phyloP scores from a whole-genome alignment of 139 green algal genomes.

The Marvania coccoides region DNA sequence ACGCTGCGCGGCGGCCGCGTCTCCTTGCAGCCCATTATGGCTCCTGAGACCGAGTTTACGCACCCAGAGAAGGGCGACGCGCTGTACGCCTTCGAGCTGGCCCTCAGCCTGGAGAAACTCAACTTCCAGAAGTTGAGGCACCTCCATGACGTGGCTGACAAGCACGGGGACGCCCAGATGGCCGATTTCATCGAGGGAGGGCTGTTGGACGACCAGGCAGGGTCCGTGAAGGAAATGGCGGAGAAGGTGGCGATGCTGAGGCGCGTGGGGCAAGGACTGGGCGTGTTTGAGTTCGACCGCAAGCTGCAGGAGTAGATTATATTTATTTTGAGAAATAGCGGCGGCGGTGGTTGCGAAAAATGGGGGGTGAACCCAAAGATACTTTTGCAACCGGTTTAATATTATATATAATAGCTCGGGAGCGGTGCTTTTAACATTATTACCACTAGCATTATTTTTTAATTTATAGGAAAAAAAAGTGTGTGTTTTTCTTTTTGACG shows the following conservation, averaged over 20 bases:
- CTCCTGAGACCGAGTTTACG: slow-evolving; percentile 76
- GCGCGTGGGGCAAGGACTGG: slow-evolving; percentile 81
- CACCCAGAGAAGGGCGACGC: slow-evolving; percentile 72
- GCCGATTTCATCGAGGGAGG: slow-evolving; percentile 83
- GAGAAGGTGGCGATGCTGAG: slow-evolving; percentile 82
- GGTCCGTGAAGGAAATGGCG: slow-evolving; percentile 74
- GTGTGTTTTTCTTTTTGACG: no score
- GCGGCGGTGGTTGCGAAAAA: no score
- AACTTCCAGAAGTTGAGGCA: slow-evolving; percentile 78
- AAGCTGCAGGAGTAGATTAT: slow-evolving; percentile 3
- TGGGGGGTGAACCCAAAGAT: no score
- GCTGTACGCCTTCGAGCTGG: slow-evolving; percentile 92
- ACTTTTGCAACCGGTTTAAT: no score
- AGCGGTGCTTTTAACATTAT: no score
- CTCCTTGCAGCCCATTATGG: slow-evolving; percentile 70
- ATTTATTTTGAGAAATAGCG: no score
- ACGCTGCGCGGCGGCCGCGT: slow-evolving; percentile 84
- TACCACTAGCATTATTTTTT: no score
- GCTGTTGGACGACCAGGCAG: slow-evolving; percentile 67
- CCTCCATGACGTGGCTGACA: slow-evolving; percentile 55
- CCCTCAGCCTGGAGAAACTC: slow-evolving; percentile 91
- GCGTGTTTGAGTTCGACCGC: slow-evolving; percentile 81
- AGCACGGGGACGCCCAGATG: slow-evolving; percentile 69
- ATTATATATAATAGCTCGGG: no score
- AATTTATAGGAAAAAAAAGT: no score